Evolutionary conservation across 1,139 yeast species (phyloP), one percentile per base, ranked within the genome.

Genomic region (Schwanniomyces etchellsii): DNA sequence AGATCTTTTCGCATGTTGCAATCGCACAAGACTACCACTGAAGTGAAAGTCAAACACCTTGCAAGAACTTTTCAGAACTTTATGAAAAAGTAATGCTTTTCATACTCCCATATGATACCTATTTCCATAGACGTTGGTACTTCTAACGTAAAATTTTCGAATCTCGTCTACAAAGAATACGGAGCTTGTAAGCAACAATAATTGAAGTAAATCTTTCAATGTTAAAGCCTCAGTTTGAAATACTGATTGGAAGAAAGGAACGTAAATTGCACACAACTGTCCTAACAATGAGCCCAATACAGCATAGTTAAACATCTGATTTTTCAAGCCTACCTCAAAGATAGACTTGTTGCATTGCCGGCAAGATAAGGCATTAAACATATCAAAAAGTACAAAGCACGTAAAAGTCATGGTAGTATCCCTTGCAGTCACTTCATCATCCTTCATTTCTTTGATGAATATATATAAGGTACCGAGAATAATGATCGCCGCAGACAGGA

Each of bases 391-490:
- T 9, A 91, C 97, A 59, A 91, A 91, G 52, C 97, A 85, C 0
- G 97, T 91, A 50, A 91, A 91, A 1, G 97, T 88, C 96, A 91
- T 89, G n/a, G 98, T 91, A 10, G 97, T 89, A 52, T 89, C 97
- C 57, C 97, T 81, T 10, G 91, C 81, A 3, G 96, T 86, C 35
- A 89, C 78, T 39, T 71, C 72, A 34, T 81, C 78, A 50, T 84
- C 93, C 13, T 72, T 70, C 91, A 88, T 84, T 55, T 89, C 96
- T 38, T 75, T 73, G 30, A 84, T 64, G 52, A 86, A 91, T 17
- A 91, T 83, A 50, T 80, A 83, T 55, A 88, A 68, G 0, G 97
- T 91, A 27, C 97, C 98, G 18, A 69, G 27, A 24, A 75, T 60
- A 37, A 89, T 85, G 55, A 85, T 73, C 2, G 60, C 41, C 0